phyloP scores from a whole-genome alignment of 371 early-diverging fungal species.

The Syncephalis plumigaleata region DNA sequence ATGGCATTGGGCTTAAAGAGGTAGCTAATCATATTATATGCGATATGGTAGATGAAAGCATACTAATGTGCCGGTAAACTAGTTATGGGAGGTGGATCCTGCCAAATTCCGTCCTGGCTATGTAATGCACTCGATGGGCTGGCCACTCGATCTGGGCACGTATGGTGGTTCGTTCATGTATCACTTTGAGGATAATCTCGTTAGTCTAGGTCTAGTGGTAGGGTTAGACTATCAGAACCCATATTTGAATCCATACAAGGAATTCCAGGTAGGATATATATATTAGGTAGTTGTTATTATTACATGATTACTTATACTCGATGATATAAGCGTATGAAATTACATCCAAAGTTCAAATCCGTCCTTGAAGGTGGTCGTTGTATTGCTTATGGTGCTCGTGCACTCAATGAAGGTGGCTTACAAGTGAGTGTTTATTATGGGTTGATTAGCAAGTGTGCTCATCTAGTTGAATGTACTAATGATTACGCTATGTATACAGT shows the following conservation, averaged over 20 bases:
- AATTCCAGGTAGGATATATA: constrained; percentile 52
- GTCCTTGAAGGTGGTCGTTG: constrained; percentile 85
- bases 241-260: constrained; percentile 87
- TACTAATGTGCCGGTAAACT: too few species aligned
- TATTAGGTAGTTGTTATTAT: neutral
- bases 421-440: constrained; percentile 20
- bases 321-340: constrained; percentile 56
- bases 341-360: constrained; percentile 69
- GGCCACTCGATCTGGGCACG: constrained; percentile 76
- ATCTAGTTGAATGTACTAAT: too few species aligned
- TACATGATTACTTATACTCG: neutral
- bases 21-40: constrained; percentile 80
- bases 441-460: too few species aligned
- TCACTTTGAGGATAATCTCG: constrained; percentile 79
- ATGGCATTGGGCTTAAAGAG: constrained; percentile 94
- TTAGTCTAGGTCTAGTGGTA: constrained; percentile 78
- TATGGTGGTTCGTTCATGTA: constrained; percentile 95
- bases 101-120: constrained; percentile 76
- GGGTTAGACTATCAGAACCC: constrained; percentile 92
- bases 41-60: too few species aligned
- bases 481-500: constrained; percentile 18
- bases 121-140: constrained; percentile 81
- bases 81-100: constrained; percentile 75
- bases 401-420: constrained; percentile 89
- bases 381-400: constrained; percentile 89